These are phyloP conservation scores for Lentinula aciculospora DNA, from an alignment of 768 basidiomycete genomes.

Conservation along the genomic window DNA sequence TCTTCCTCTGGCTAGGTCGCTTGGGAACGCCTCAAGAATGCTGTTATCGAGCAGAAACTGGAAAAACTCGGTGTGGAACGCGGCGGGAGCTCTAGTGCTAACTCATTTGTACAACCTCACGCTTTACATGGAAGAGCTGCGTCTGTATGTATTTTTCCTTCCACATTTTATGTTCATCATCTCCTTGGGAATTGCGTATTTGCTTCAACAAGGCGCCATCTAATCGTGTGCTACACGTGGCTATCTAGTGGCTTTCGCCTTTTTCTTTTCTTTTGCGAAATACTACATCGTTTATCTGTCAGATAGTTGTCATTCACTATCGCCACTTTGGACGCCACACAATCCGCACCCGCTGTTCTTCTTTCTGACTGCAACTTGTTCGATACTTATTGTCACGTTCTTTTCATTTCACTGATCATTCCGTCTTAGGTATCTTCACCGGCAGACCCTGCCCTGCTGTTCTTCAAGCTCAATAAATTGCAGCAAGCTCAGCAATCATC, in stretches of 20 bases:
- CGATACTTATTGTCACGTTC: background rate
- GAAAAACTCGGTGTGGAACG: constrained; percentile 76
- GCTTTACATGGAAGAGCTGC: constrained; percentile 69
- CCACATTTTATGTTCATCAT: background rate
- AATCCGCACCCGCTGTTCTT: background rate
- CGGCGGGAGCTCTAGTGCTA: constrained; percentile 34
- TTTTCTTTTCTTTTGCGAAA: background rate
- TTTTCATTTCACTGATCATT: constrained; percentile 10
- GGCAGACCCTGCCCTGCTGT: constrained; percentile 76
- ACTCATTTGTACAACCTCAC: constrained; percentile 37
- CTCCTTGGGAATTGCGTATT: constrained; percentile 8
- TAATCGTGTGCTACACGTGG: constrained; percentile 14
- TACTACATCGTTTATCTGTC: background rate
- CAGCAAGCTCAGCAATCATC: constrained; percentile 60
- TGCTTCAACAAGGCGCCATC: background rate
- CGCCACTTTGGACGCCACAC: background rate
- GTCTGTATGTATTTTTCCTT: constrained; percentile 51
- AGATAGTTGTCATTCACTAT: no score
- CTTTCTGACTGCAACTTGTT: background rate
- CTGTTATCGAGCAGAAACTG: constrained; percentile 75
- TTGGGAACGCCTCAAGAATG: constrained; percentile 70
- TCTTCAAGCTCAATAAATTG: constrained; percentile 80
- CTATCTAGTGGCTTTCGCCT: no score
- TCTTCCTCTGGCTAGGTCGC: no score
- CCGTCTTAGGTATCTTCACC: constrained; percentile 76